These are phyloP conservation scores for Dactylonectria estremocensis DNA, from an alignment of 2,329 filamentous ascomycete species.

Conservation along the genomic window DNA sequence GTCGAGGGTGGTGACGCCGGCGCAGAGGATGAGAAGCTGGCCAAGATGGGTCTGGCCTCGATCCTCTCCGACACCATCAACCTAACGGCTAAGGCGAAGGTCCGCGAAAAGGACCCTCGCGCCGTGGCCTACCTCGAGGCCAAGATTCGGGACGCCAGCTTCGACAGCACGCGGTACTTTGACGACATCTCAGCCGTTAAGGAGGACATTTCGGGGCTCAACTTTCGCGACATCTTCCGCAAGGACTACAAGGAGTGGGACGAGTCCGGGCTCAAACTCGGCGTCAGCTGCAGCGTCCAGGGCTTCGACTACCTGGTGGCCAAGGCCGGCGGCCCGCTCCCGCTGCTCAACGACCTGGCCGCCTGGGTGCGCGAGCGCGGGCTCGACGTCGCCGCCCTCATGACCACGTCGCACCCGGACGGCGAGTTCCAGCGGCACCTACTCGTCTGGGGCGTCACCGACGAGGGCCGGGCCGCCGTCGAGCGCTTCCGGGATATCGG, in stretches of 20 bases:
- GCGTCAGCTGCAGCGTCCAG: constrained; percentile 77
- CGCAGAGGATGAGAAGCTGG: constrained; percentile 70
- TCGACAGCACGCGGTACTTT: constrained; percentile 71
- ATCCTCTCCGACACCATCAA: constrained; percentile 82
- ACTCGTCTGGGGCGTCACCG: constrained; percentile 74
- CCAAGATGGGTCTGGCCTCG: constrained; percentile 77
- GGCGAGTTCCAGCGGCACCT: constrained; percentile 76
- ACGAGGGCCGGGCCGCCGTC: constrained; percentile 64
- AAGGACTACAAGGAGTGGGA: constrained; percentile 91
- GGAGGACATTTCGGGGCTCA: constrained; percentile 74
- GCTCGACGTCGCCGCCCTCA: constrained; percentile 76
- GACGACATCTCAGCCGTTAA: constrained; percentile 75
- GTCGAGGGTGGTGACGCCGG: constrained; percentile 42
- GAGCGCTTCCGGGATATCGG: constrained; percentile 67
- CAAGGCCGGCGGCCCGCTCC: constrained; percentile 63
- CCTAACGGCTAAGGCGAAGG: constrained; percentile 74
- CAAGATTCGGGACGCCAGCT: constrained; percentile 58
- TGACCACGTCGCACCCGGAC: constrained; percentile 75
- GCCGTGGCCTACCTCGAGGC: constrained; percentile 73
- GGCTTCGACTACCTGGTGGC: constrained; percentile 72
- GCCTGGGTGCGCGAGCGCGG: constrained; percentile 69
- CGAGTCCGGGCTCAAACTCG: constrained; percentile 70
- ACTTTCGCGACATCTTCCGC: constrained; percentile 77
- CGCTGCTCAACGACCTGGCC: constrained; percentile 65
- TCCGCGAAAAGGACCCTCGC: constrained; percentile 72